Conservation (phyloP, 1,139 yeast genomes). For the Sugiyamaella neomexicana region DNA sequence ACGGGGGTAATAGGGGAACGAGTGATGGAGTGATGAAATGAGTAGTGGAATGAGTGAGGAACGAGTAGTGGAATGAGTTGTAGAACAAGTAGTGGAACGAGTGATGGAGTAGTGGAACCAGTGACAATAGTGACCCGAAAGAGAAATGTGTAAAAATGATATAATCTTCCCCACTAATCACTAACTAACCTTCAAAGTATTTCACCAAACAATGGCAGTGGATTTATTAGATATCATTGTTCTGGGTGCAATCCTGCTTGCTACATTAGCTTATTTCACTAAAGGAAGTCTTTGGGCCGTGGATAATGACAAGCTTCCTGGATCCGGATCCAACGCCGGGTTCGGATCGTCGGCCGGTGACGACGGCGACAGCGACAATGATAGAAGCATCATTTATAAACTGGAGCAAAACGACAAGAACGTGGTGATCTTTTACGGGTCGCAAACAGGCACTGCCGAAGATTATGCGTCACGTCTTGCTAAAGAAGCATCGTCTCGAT, state of each 20-base stretch:
- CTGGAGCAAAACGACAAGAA: constrained; percentile 67
- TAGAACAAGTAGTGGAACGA: not conserved
- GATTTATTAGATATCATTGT: constrained; percentile 75
- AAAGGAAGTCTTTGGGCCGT: constrained; percentile 59
- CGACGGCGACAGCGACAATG: constrained; percentile 31
- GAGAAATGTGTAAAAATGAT: not conserved
- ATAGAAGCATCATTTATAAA: constrained; percentile 59
- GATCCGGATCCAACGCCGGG: constrained; percentile 35
- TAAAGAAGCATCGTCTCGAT: constrained; percentile 80
- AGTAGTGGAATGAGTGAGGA: too few relatives aligned
- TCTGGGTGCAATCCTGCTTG: constrained; percentile 61
- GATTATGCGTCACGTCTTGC: constrained; percentile 90
- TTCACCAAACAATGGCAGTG: constrained; percentile 33
- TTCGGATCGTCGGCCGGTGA: constrained; percentile 40
- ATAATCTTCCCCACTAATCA: not conserved
- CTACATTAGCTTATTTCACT: constrained; percentile 63
- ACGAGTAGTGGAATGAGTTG: too few relatives aligned
- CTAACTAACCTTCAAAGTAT: not conserved
- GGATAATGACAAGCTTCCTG: constrained; percentile 35
- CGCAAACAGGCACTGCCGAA: constrained; percentile 99
- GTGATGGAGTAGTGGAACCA: not conserved
- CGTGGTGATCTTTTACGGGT: constrained; percentile 82
- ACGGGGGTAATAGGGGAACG: too few relatives aligned
- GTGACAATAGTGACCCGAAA: not conserved
- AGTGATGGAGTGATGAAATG: too few relatives aligned